Evolutionary conservation across 1,284 basidiomycete genomes (phyloP).

Genomic region (Pascua guehoae): DNA sequence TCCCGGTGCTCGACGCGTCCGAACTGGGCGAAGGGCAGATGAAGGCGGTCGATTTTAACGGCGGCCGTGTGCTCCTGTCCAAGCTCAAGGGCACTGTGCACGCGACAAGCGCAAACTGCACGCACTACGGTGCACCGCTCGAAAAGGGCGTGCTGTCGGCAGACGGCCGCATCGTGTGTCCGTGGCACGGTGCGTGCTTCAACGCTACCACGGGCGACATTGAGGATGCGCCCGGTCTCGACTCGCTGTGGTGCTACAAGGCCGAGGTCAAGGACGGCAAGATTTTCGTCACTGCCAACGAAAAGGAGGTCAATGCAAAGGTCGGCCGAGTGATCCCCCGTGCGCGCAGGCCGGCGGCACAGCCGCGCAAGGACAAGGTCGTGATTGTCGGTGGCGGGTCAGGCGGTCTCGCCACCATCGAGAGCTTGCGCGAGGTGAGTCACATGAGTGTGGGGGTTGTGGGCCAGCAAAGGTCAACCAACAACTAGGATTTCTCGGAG

Average conservation of each 20-base stretch:
- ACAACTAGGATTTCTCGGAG: too few relatives aligned
- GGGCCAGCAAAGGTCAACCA: too few relatives aligned
- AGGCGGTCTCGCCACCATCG: constrained; percentile 73
- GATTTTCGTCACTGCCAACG: constrained; percentile 73
- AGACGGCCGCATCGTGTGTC: constrained; percentile 76
- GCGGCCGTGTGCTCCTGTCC: constrained; percentile 74
- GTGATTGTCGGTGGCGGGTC: constrained; percentile 80
- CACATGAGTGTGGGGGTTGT: too few relatives aligned
- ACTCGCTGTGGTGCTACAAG: constrained; percentile 78
- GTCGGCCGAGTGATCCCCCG: constrained; percentile 55
- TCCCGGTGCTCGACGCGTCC: constrained; percentile 36
- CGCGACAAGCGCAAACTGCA: constrained; percentile 82
- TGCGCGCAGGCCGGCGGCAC: constrained; percentile 41
- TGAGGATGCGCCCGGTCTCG: constrained; percentile 86
- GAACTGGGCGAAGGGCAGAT: constrained; percentile 75
- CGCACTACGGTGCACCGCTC: constrained; percentile 54
- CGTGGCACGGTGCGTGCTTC: constrained; percentile 94
- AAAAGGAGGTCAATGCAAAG: constrained; percentile 66
- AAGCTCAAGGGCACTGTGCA: constrained; percentile 62
- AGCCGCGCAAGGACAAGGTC: constrained; percentile 55
- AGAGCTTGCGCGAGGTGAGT: constrained; percentile 74
- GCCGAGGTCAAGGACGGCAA: constrained; percentile 61
- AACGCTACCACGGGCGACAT: constrained; percentile 65
- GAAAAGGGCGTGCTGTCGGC: constrained; percentile 70
- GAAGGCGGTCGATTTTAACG: constrained; percentile 71